Base-by-base conservation (phyloP, 306 rosid species). In the Prunus mume region DNA sequence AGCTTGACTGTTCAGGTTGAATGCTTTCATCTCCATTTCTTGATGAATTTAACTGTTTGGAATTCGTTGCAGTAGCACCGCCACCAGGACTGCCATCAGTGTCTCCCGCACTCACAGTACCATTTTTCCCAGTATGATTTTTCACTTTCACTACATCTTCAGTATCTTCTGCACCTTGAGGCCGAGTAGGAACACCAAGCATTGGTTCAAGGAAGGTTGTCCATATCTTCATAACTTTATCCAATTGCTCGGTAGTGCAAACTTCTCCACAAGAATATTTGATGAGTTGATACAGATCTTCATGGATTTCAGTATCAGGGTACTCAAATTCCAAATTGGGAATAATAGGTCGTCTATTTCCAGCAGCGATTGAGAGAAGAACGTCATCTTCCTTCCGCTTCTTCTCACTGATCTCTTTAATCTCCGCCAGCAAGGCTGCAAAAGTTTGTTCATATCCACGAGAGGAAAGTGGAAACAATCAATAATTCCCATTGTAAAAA, bases 141-240 rank as follows among this genome's bases (percentile, higher is more conserved):
- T 88, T 89, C 56, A 88, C 86, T 83, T 92, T 87, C 82, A 90
- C 82, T 62, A 82, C 96, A 84, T 96, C 98, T 86, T 91, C 98
- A 11, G 97, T 89, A 85, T 96, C 98, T 83, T 92, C 99, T 19
- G 89, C 93, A 56, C 90, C 96, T 57, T 79, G 97, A 77, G 96
- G 96, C 30, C 97, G 90, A 50, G 87, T 75, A 74, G 98, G 97
- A 74, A 96, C 96, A 83, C 98, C 93, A 49, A 92, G 90, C 87
- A 92, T 67, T 71, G 99, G 97, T 81, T 96, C 99, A 28, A 96
- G 74, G 78, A 96, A 96, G 52, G 96, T 91, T 78, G 97, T 92
- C 99, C 99, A 96, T 71, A 96, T 80, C 93, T 92, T 96, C 98
- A 89, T 86, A 58, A 93, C 93, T 87, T 93, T 96, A 81, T 91